phyloP scores from a whole-genome alignment of 345 rosid genomes.

The Citrus hindsii region DNA sequence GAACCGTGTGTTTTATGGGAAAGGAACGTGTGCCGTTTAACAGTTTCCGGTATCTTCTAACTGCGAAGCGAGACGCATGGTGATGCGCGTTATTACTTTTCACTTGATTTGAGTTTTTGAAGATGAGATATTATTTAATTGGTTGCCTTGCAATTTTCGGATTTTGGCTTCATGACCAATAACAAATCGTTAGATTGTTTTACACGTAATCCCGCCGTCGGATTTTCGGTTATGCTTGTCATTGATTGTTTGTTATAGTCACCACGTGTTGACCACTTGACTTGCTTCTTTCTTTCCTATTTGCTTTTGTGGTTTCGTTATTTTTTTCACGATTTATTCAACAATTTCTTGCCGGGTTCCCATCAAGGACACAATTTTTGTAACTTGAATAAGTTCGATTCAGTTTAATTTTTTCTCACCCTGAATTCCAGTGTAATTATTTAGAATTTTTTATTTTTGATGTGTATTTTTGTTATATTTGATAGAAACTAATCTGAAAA shows the following conservation, averaged over 20 bases:
- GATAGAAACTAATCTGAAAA: too few species aligned
- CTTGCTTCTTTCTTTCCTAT: too few species aligned
- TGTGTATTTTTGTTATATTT: too few species aligned
- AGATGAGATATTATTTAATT: not conserved
- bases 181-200: not conserved
- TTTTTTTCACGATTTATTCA: too few species aligned
- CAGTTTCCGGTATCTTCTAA: conserved; percentile 8
- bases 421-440: too few species aligned
- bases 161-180: too few species aligned
- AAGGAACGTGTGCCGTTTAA: not conserved
- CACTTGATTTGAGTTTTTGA: not conserved
- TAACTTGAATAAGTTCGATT: too few species aligned
- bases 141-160: not conserved
- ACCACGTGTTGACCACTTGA: not conserved
- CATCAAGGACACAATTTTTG: too few species aligned
- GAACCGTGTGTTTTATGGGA: not conserved
- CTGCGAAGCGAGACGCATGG: not conserved
- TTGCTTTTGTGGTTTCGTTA: too few species aligned
- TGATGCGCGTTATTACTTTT: not conserved
- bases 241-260: not conserved
- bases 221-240: not conserved
- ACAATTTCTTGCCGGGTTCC: too few species aligned
- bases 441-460: too few species aligned
- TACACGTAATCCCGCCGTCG: not conserved
- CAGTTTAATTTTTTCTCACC: too few species aligned